These are phyloP conservation scores for Puya raimondii DNA, from an alignment of 176 grass and related monocot species.

Conservation along the genomic window DNA sequence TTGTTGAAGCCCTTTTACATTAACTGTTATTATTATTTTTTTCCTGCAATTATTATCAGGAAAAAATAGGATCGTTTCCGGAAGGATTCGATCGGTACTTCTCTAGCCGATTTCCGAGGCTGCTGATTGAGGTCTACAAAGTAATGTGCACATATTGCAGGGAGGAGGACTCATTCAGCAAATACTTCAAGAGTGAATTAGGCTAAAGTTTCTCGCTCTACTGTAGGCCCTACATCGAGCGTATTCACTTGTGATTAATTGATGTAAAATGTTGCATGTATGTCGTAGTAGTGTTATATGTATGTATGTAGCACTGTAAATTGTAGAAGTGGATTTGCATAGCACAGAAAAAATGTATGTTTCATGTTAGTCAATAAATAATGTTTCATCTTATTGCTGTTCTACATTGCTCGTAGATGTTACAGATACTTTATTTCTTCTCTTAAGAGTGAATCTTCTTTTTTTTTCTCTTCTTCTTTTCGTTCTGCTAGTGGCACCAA, in stretches of 20 bases:
- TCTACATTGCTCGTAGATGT: background rate
- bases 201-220: conserved; percentile 20
- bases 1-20: background rate
- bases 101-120: conserved; percentile 63
- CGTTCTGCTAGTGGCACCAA: too few species aligned
- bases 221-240: background rate
- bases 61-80: conserved; percentile 55
- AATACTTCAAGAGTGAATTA: conserved; percentile 52
- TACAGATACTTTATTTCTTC: background rate
- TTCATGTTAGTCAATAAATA: background rate
- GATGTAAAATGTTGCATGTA: background rate
- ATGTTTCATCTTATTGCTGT: background rate
- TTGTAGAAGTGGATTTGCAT: too few species aligned
- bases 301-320: background rate
- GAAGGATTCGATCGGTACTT: conserved; percentile 88
- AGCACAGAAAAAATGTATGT: background rate
- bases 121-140: conserved; percentile 86
- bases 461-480: too few species aligned
- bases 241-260: background rate
- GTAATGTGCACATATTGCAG: conserved; percentile 53
- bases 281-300: background rate
- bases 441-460: too few species aligned
- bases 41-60: conserved; percentile 29
- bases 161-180: conserved; percentile 64
- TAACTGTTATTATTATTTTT: background rate